A percentile compares a stretch with the other conserved stretches of the same genome.
Conservation (phyloP, 2,329 filamentous ascomycete genomes). For the Sporothrix pseudoabietina region DNA sequence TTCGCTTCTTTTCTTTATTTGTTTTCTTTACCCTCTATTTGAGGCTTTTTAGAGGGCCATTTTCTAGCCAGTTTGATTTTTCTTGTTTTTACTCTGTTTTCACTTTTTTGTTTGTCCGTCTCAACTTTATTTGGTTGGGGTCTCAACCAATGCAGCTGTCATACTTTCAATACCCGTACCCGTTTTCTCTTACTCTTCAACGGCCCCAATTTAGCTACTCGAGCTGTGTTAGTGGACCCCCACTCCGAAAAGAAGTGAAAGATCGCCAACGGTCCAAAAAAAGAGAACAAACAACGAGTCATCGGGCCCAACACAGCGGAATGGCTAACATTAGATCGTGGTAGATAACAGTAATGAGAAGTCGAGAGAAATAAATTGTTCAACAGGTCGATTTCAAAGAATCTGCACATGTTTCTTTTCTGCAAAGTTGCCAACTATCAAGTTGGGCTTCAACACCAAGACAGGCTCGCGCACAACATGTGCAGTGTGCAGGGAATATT, state of each 20-base stretch:
- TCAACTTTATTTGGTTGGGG: conserved; percentile 4
- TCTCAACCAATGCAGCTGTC: neutral
- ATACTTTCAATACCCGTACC: neutral
- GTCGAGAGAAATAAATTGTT: neutral
- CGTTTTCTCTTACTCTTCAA: neutral
- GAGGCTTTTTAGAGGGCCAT: neutral
- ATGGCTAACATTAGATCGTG: neutral
- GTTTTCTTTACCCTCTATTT: neutral
- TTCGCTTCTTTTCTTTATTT: neutral
- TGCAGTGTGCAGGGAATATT: neutral
- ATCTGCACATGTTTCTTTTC: neutral
- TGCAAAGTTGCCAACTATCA: neutral
- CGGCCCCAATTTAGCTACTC: neutral
- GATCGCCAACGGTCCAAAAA: conserved; percentile 7
- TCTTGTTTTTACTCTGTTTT: neutral
- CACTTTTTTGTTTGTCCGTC: neutral
- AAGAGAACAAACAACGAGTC: neutral
- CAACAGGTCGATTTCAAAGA: neutral
- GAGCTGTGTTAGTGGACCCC: neutral
- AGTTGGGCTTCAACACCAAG: neutral
- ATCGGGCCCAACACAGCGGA: neutral
- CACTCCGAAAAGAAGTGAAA: neutral
- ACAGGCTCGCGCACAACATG: neutral
- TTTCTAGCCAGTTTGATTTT: neutral
- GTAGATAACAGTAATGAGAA: neutral